phyloP scores from a whole-genome alignment of 2,329 filamentous ascomycete genomes.

The Colletotrichum siamense region DNA sequence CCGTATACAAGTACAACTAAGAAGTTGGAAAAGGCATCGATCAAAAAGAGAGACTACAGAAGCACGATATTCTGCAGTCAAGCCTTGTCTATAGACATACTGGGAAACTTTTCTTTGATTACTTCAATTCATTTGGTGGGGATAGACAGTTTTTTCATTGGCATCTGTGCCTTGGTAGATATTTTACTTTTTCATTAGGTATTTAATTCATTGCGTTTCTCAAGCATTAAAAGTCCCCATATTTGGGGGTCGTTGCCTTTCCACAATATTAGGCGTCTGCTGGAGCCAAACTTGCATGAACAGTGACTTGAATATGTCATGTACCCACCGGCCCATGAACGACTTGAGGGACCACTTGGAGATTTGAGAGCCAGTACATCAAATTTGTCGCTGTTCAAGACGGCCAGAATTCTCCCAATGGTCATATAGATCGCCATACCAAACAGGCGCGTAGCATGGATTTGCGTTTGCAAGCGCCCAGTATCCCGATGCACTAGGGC shows the following conservation, averaged over 20 bases:
- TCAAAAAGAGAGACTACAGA: neutral
- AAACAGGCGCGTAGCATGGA: neutral
- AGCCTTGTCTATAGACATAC: neutral
- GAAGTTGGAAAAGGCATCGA: neutral
- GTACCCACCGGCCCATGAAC: neutral
- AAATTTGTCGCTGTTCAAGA: neutral
- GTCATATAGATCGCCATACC: neutral
- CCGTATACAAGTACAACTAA: slow-evolving; percentile 31
- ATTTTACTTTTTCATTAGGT: neutral
- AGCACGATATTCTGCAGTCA: neutral
- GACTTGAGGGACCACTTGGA: neutral
- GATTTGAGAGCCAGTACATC: neutral
- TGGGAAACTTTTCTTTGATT: neutral
- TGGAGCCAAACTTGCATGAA: neutral
- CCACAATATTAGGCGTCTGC: neutral
- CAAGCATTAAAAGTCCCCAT: neutral
- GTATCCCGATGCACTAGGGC: neutral
- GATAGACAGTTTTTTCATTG: neutral
- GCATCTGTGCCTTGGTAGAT: neutral
- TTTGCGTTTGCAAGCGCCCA: neutral
- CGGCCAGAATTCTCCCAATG: neutral
- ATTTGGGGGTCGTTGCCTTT: neutral
- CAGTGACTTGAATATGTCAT: neutral
- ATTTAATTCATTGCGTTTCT: neutral
- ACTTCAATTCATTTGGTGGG: neutral